These are phyloP conservation scores for Vigna unguiculata DNA, from an alignment of 306 rosid species.

Conservation along the genomic window DNA sequence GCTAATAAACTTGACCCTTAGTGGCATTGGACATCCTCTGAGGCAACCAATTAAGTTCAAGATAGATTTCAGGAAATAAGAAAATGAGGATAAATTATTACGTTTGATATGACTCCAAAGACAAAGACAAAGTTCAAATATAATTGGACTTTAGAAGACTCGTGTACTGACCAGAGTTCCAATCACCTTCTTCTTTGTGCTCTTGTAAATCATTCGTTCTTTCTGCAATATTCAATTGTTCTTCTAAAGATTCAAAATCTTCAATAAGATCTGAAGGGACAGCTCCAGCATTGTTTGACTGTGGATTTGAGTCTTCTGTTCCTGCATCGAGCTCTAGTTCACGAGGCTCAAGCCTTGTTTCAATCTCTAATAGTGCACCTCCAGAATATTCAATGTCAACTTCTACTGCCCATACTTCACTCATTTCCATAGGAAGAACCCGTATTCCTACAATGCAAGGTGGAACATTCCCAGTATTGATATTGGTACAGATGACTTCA, in stretches of 20 bases:
- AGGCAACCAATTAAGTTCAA: constrained; percentile 21
- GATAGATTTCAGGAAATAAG: constrained; percentile 25
- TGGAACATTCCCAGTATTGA: constrained; percentile 79
- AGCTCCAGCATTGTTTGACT: constrained; percentile 57
- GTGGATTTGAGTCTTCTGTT: constrained; percentile 53
- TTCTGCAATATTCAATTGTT: constrained; percentile 67
- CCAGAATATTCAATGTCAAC: constrained; percentile 90
- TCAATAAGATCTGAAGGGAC: constrained; percentile 78
- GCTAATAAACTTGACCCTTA: constrained; percentile 9
- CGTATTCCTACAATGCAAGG: constrained; percentile 79
- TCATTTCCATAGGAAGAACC: constrained; percentile 82
- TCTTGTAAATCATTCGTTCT: constrained; percentile 53
- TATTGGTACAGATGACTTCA: constrained; percentile 74
- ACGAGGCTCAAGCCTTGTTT: constrained; percentile 82
- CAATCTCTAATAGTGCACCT: constrained; percentile 71
- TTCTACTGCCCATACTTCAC: constrained; percentile 87
- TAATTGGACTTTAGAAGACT: constrained; percentile 28
- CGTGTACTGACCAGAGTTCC: constrained; percentile 56
- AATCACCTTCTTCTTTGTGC: constrained; percentile 60
- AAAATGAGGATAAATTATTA: constrained; percentile 25
- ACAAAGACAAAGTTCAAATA: constrained; percentile 17
- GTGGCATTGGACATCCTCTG: neutral
- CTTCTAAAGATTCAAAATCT: constrained; percentile 68
- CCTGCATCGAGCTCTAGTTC: constrained; percentile 67
- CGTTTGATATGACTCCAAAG: neutral